phyloP scores from a whole-genome alignment of 2,329 filamentous ascomycete species.

The Pyricularia sp. region DNA sequence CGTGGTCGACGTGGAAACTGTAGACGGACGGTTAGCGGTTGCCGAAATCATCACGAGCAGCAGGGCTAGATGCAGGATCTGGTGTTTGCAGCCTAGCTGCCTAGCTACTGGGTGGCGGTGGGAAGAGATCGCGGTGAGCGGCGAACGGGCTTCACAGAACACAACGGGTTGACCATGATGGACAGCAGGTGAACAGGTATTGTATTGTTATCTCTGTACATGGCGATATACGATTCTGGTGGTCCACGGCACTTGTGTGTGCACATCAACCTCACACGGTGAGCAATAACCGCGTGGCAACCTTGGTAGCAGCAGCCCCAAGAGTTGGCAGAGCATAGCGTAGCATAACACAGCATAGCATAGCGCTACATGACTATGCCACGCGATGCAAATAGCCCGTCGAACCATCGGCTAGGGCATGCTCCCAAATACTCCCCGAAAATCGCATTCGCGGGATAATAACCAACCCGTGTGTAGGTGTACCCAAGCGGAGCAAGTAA shows the following conservation, averaged over 20 bases:
- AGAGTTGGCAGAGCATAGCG: neutral
- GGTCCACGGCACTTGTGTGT: neutral
- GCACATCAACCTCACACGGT: neutral
- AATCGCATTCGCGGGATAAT: neutral
- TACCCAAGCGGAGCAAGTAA: neutral
- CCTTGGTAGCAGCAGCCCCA: neutral
- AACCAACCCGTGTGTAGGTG: neutral
- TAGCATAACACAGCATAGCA: neutral
- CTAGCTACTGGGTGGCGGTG: neutral
- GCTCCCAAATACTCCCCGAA: neutral
- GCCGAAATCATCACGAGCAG: neutral
- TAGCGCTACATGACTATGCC: neutral
- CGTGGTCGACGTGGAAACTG: conserved; percentile 97
- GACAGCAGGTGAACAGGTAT: conserved; percentile 10
- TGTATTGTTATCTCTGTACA: conserved; percentile 17
- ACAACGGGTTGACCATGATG: neutral
- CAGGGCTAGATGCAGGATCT: neutral
- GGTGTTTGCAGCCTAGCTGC: conserved; percentile 3
- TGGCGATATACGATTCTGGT: conserved; percentile 4
- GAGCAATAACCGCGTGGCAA: neutral
- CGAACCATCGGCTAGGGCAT: neutral
- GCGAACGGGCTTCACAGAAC: conserved; percentile 1
- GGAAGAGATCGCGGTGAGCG: neutral
- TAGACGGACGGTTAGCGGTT: conserved; percentile 6
- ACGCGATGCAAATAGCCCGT: neutral